A percentile compares a stretch with the other conserved stretches of the same genome.
Conservation (phyloP, 139 green algal genomes). For the Zygnema cylindricum region DNA sequence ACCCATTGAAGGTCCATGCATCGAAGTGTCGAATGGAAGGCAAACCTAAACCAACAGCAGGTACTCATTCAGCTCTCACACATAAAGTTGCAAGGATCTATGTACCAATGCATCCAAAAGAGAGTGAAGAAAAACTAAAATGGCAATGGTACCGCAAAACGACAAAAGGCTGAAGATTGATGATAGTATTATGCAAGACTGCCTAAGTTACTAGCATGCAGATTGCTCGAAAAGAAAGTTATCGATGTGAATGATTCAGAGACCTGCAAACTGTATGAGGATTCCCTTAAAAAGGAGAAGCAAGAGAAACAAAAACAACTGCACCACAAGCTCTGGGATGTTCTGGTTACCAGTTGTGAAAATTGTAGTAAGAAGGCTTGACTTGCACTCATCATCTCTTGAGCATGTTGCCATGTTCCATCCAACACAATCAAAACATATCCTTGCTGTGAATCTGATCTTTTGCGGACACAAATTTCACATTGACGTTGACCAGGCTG, state of each 20-base stretch:
- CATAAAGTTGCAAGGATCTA: too few species aligned
- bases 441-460: background rate
- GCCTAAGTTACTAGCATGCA: too few species aligned
- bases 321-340: too few species aligned
- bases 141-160: background rate
- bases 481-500: too few species aligned
- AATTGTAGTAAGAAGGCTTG: background rate
- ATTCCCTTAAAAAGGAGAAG: background rate
- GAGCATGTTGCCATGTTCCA: slow-evolving; percentile 34
- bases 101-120: too few species aligned
- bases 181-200: too few species aligned
- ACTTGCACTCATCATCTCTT: slow-evolving; percentile 37
- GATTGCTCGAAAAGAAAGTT: too few species aligned
- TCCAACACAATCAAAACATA: slow-evolving; percentile 37
- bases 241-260: too few species aligned
- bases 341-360: background rate
- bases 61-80: background rate
- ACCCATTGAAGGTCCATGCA: background rate
- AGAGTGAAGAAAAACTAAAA: background rate
- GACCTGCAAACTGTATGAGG: too few species aligned
- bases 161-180: too few species aligned
- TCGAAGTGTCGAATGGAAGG: slow-evolving; percentile 20
- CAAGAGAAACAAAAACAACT: background rate
- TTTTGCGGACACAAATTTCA: too few species aligned
- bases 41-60: slow-evolving; percentile 17